These are phyloP conservation scores for Kwoniella europaea DNA, from an alignment of 768 basidiomycete genomes.

Conservation along the genomic window DNA sequence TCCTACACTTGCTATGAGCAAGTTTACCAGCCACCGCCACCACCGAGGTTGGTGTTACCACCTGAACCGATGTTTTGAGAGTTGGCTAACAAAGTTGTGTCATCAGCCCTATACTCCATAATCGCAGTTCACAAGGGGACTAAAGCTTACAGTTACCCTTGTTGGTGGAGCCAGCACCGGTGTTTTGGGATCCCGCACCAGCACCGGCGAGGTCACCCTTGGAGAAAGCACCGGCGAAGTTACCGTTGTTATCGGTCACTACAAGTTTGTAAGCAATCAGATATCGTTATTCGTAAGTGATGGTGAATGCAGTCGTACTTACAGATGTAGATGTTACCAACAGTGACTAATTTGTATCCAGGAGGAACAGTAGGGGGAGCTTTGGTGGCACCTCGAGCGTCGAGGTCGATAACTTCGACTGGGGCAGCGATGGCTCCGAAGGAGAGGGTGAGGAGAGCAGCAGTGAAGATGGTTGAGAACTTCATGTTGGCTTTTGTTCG, in stretches of 20 bases:
- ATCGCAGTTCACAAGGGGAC: not conserved
- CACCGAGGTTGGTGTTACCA: constrained; percentile 3
- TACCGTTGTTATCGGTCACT: constrained; percentile 23
- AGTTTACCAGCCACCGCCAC: not conserved
- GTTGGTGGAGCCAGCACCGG: constrained; percentile 8
- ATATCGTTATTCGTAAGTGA: too few species aligned
- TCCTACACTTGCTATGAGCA: not conserved
- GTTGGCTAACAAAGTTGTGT: not conserved
- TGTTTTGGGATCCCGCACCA: constrained; percentile 1
- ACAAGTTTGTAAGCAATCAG: too few species aligned
- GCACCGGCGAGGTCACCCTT: constrained; percentile 12
- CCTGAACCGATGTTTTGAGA: constrained; percentile 15
- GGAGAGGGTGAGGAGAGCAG: constrained; percentile 20
- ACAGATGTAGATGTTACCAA: constrained; percentile 19
- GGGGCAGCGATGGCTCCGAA: constrained; percentile 16
- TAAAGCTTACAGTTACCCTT: not conserved
- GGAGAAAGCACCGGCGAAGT: constrained; percentile 16
- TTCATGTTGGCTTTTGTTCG: constrained; percentile 13
- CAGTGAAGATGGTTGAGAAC: constrained; percentile 20
- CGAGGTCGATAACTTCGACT: constrained; percentile 8
- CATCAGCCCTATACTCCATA: too few species aligned
- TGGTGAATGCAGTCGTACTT: too few species aligned
- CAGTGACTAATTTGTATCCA: constrained; percentile 8
- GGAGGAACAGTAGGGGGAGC: constrained; percentile 4
- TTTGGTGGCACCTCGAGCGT: constrained; percentile 11